Conservation (phyloP, 2,329 filamentous ascomycete genomes). For the Ophiostoma himal-ulmi region DNA sequence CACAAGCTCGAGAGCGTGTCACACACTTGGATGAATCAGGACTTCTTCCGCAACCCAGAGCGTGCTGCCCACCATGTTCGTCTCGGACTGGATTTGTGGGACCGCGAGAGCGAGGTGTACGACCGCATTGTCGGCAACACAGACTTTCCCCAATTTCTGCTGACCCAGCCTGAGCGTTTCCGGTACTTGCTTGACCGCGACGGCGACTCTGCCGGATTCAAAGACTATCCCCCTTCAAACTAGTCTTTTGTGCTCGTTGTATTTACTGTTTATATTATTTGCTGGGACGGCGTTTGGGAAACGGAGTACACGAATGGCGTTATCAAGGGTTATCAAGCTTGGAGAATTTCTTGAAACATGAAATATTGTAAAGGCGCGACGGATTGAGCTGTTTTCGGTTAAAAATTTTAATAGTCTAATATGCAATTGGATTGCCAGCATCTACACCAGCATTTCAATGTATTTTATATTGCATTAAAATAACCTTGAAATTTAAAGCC, state of each 20-base stretch:
- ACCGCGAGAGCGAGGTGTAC: slow-evolving; percentile 44
- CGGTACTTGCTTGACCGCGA: slow-evolving; percentile 43
- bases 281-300: not conserved
- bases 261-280: not conserved
- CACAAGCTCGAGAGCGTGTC: slow-evolving; percentile 54
- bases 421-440: not conserved
- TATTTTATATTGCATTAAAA: no score
- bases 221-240: slow-evolving; percentile 37
- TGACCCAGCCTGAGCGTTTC: slow-evolving; percentile 37
- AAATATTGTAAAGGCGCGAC: no score
- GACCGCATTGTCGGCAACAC: slow-evolving; percentile 44
- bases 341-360: no score
- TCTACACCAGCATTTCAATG: no score
- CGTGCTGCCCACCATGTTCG: slow-evolving; percentile 48
- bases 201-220: slow-evolving; percentile 44
- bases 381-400: no score
- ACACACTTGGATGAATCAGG: slow-evolving; percentile 48
- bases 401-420: not conserved
- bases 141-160: slow-evolving; percentile 49
- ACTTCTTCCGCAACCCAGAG: slow-evolving; percentile 42
- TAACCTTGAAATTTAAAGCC: not conserved
- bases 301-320: not conserved
- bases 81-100: slow-evolving; percentile 51
- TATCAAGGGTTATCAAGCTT: no score
- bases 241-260: not conserved